Evolutionary conservation across 2,329 filamentous ascomycete genomes (phyloP).

Genomic region (Delphinella strobiligena): DNA sequence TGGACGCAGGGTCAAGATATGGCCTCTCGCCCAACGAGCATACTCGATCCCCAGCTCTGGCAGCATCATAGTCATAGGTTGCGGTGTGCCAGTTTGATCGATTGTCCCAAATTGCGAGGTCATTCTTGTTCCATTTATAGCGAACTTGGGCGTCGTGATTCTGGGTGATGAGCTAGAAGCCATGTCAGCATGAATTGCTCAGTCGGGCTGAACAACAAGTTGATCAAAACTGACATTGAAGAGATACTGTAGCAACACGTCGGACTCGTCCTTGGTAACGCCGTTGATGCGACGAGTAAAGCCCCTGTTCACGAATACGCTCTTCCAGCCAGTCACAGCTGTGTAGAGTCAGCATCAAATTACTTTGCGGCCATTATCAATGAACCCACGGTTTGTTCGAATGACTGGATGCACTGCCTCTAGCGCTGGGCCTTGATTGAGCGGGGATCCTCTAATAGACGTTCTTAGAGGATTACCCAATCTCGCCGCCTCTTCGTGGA

Average conservation of each 20-base stretch:
- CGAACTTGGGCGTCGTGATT: slow-evolving; percentile 58
- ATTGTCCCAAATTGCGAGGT: slow-evolving; percentile 57
- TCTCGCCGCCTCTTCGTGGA: slow-evolving; percentile 43
- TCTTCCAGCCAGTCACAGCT: slow-evolving; percentile 49
- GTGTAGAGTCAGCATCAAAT: not conserved
- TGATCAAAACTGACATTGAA: slow-evolving; percentile 4
- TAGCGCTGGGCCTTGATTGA: slow-evolving; percentile 23
- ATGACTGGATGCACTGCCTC: slow-evolving; percentile 44
- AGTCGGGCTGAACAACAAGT: not conserved
- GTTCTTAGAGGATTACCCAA: slow-evolving; percentile 37
- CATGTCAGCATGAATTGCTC: not conserved
- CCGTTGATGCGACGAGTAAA: slow-evolving; percentile 48
- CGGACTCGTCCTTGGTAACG: slow-evolving; percentile 29
- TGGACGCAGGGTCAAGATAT: slow-evolving; percentile 8
- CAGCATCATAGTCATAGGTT: slow-evolving; percentile 8
- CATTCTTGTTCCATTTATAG: slow-evolving; percentile 51
- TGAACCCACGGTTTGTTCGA: slow-evolving; percentile 35
- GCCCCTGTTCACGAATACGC: slow-evolving; percentile 46
- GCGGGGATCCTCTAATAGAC: slow-evolving; percentile 38
- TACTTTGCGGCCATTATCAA: not conserved
- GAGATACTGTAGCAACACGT: slow-evolving; percentile 6
- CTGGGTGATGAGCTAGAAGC: slow-evolving; percentile 39
- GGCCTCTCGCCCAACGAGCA: slow-evolving; percentile 8
- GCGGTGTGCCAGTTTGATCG: slow-evolving; percentile 7
- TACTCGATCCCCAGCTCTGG: slow-evolving; percentile 9